Base-by-base conservation (phyloP, 1,284 basidiomycete species). In the Sphaerobolus stellatus region DNA sequence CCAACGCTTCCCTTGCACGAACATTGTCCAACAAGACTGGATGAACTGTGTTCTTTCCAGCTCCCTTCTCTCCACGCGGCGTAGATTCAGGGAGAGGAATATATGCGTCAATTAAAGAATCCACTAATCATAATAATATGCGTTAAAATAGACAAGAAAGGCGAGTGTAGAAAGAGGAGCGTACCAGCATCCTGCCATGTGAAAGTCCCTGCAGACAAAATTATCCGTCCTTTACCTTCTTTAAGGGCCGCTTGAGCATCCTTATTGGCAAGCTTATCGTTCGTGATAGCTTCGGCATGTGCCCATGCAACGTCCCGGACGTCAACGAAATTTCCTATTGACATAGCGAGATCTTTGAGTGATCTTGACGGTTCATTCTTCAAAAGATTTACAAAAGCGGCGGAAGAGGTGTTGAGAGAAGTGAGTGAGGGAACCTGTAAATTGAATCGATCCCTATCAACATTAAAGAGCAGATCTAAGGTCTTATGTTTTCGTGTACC, bases 391-490 rank as follows among this genome's bases (percentile, higher is more conserved):
- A 71, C 74, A 48, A 78, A 63, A 33, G 22, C 60, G 14, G 58
- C 66, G 40, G 70, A 67, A 1, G 82, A 84, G 13, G 77, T 78
- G 70, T 84, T 86, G 58, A 89, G 71, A 20, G 69, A 60, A 18
- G 74, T 71, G 16, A 75, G 66, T 24, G 67, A 61, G 16, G 70
- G 61, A 28, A 47, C 36, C 14, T 22, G 1, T 29, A 6, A 13
- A 28, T 18, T n/a, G n/a, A n/a, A n/a, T n/a, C n/a, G 20, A 7
- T 25, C 14, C 29, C 13, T 27, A n/a, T 11, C 13, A n/a, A n/a
- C n/a, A n/a, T n/a, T n/a, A n/a, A n/a, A n/a, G n/a, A n/a, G 13
- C 43, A 20, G 43, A 29, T 34, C 20, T 14, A 18, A 25, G 5
- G 30, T n/a, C n/a, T 33, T 25, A 40, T 24, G n/a, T 4, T 11